Conservation (phyloP, 306 rosid genomes). For the Vigna angularis region DNA sequence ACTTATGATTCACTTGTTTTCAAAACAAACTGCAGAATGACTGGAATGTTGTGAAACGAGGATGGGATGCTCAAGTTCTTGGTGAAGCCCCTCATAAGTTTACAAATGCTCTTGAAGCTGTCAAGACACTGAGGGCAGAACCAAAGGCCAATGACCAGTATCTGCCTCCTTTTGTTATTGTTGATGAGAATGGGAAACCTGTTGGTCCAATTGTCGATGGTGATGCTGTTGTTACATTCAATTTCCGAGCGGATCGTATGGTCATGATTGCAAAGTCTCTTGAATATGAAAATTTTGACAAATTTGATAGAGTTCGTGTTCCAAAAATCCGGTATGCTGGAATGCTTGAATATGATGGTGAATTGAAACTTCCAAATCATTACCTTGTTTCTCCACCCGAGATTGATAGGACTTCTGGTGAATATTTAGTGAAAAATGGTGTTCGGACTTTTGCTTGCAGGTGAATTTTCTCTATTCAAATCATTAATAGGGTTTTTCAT, state of each 20-base stretch:
- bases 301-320: slow-evolving; percentile 83
- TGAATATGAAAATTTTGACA: slow-evolving; percentile 88
- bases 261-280: slow-evolving; percentile 94
- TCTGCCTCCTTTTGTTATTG: slow-evolving; percentile 92
- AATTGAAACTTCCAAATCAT: slow-evolving; percentile 87
- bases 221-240: slow-evolving; percentile 95
- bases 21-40: slow-evolving; percentile 74
- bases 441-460: slow-evolving; percentile 96
- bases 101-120: slow-evolving; percentile 77
- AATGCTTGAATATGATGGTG: slow-evolving; percentile 98
- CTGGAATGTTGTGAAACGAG: slow-evolving; percentile 94
- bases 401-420: slow-evolving; percentile 98
- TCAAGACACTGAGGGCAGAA: slow-evolving; percentile 78
- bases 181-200: slow-evolving; percentile 80
- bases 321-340: slow-evolving; percentile 97
- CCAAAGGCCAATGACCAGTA: slow-evolving; percentile 87
- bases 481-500: slow-evolving; percentile 8
- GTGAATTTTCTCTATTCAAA: slow-evolving; percentile 45
- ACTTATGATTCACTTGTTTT: slow-evolving; percentile 14
- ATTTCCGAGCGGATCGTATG: slow-evolving; percentile 98
- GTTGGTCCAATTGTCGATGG: slow-evolving; percentile 98
- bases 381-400: slow-evolving; percentile 98
- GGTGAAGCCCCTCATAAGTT: slow-evolving; percentile 96
- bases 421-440: slow-evolving; percentile 90
- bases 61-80: slow-evolving; percentile 99